phyloP scores from a whole-genome alignment of 2,329 filamentous ascomycete species.

The Fusarium sp. region DNA sequence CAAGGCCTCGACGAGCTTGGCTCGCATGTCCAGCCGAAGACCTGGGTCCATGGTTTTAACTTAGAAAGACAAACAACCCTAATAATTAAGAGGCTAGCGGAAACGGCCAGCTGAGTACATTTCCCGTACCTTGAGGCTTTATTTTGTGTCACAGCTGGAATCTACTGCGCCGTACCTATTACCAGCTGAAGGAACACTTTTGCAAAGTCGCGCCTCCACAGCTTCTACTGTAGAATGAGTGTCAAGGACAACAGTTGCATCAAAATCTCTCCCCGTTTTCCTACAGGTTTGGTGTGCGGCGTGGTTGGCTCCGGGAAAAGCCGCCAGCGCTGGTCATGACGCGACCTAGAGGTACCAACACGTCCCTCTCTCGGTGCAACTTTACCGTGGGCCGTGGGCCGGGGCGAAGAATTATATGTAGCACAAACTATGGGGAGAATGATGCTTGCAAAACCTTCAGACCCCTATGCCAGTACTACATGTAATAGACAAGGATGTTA shows the following conservation, averaged over 20 bases:
- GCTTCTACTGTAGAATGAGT: not conserved
- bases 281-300: constrained; percentile 19
- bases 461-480: not conserved
- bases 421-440: not conserved
- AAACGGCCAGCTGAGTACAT: constrained; percentile 16
- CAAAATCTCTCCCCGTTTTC: constrained; percentile 7
- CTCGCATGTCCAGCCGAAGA: constrained; percentile 32
- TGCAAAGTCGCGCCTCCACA: not conserved
- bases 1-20: constrained; percentile 41
- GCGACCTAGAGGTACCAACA: not conserved
- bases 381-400: constrained; percentile 7
- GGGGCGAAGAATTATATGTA: not conserved
- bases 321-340: constrained; percentile 22
- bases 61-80: constrained; percentile 12
- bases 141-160: constrained; percentile 2
- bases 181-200: not conserved
- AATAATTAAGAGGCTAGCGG: constrained; percentile 1
- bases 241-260: not conserved
- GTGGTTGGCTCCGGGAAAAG: constrained; percentile 25
- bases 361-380: constrained; percentile 7
- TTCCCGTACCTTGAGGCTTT: constrained; percentile 1
- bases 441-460: not conserved
- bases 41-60: constrained; percentile 17
- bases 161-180: not conserved
- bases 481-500: not conserved